These are phyloP conservation scores for Thalassia testudinum DNA, from an alignment of 116 monocot species.

Conservation along the genomic window DNA sequence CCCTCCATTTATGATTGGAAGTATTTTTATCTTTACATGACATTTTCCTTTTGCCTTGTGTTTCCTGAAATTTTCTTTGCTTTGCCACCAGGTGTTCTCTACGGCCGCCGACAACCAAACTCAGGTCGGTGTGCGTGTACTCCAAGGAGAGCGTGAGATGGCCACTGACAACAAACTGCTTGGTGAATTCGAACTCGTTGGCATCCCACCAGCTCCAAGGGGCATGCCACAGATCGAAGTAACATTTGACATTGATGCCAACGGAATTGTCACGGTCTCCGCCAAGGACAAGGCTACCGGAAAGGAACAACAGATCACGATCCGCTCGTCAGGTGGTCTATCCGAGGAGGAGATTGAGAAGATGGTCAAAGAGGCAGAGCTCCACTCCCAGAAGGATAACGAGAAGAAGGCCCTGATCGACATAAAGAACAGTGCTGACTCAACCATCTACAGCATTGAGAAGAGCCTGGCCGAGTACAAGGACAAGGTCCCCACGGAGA, in stretches of 20 bases:
- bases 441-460: slow-evolving; percentile 24
- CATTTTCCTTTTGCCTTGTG: no score
- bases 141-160: slow-evolving; percentile 27
- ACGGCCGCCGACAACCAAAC: slow-evolving; percentile 25
- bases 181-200: slow-evolving; percentile 23
- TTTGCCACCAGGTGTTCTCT: slow-evolving; percentile 13
- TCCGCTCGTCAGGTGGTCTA: slow-evolving; percentile 25
- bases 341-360: slow-evolving; percentile 22
- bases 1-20: no score
- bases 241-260: slow-evolving; percentile 24
- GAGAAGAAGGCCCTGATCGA: slow-evolving; percentile 24
- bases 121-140: slow-evolving; percentile 20
- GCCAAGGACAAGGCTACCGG: slow-evolving; percentile 23
- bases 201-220: slow-evolving; percentile 22
- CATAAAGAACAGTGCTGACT: slow-evolving; percentile 20
- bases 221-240: slow-evolving; percentile 29
- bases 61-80: not conserved
- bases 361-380: slow-evolving; percentile 23
- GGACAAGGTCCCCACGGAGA: slow-evolving; percentile 19
- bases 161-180: slow-evolving; percentile 23
- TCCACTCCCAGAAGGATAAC: slow-evolving; percentile 20
- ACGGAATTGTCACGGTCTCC: slow-evolving; percentile 23
- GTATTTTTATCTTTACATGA: no score
- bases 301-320: slow-evolving; percentile 25
- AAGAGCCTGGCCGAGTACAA: slow-evolving; percentile 19